Evolutionary conservation across 2,329 filamentous ascomycete species (phyloP).

Genomic region (Colletotrichum spinosum): DNA sequence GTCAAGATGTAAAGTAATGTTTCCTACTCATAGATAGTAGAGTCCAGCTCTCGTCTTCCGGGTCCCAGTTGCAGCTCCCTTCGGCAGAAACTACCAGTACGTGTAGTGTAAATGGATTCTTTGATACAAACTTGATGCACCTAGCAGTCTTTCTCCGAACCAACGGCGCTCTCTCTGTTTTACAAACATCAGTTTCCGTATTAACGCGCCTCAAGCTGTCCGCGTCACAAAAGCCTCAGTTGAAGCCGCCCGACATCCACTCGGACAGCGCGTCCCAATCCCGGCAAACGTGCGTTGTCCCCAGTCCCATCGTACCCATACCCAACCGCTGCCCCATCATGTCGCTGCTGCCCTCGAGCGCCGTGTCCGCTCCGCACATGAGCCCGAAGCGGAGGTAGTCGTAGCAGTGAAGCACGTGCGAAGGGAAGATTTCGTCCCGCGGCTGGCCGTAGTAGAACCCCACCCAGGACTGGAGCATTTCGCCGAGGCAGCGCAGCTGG

Average conservation of each 20-base stretch:
- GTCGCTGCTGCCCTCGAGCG: not conserved
- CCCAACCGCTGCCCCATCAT: not conserved
- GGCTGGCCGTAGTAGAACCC: not conserved
- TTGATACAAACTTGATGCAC: too few species aligned
- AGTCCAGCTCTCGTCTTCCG: too few species aligned
- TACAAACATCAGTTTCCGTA: too few species aligned
- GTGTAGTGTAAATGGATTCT: too few species aligned
- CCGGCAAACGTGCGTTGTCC: not conserved
- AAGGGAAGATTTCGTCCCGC: not conserved
- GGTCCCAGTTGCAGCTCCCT: too few species aligned
- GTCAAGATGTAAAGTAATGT: too few species aligned
- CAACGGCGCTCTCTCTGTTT: too few species aligned
- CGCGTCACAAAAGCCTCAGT: too few species aligned
- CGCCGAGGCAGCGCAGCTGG: not conserved
- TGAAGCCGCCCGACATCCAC: not conserved
- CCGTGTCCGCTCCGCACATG: not conserved
- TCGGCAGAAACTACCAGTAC: too few species aligned
- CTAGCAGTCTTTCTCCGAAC: too few species aligned
- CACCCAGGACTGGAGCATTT: not conserved
- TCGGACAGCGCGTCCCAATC: not conserved
- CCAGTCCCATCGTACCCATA: not conserved
- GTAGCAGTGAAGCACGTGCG: not conserved
- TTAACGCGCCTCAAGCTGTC: too few species aligned
- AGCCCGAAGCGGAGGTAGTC: not conserved
- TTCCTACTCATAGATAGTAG: too few species aligned